Evolutionary conservation across 2,329 filamentous ascomycete species (phyloP).

Genomic region (Neonectria faginata): DNA sequence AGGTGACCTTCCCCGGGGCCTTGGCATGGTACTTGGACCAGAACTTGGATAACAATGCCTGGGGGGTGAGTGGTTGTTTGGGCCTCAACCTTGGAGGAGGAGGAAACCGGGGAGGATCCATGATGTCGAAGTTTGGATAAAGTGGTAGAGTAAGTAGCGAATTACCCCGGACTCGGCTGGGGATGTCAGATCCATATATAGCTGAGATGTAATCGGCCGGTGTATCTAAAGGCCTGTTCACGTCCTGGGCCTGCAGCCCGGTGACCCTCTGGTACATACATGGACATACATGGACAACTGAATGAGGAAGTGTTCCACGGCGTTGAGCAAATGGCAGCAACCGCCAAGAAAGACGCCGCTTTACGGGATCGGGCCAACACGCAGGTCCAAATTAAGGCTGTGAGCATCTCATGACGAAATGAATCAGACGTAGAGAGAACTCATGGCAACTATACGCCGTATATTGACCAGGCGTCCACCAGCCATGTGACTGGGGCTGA

Average conservation of each 20-base stretch:
- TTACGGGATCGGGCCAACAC: slow-evolving; percentile 2
- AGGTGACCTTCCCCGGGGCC: slow-evolving; percentile 57
- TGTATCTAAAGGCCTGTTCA: slow-evolving; percentile 6
- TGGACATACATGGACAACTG: background rate
- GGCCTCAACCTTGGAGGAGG: slow-evolving; percentile 31
- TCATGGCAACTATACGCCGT: slow-evolving; percentile 2
- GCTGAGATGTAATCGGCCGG: background rate
- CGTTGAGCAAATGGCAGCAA: background rate
- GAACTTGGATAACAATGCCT: slow-evolving; percentile 55
- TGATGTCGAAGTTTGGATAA: slow-evolving; percentile 9
- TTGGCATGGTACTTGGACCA: slow-evolving; percentile 57
- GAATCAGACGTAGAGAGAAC: background rate
- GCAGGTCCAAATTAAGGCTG: slow-evolving; percentile 15
- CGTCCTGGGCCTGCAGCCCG: background rate
- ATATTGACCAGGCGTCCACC: background rate
- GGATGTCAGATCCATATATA: background rate
- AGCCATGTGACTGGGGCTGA: slow-evolving; percentile 23
- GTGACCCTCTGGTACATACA: background rate
- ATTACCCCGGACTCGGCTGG: background rate
- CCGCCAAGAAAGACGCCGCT: slow-evolving; percentile 1
- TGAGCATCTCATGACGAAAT: slow-evolving; percentile 10
- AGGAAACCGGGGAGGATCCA: slow-evolving; percentile 28
- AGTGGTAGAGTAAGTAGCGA: background rate
- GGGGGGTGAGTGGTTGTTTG: slow-evolving; percentile 48
- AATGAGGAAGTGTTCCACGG: slow-evolving; percentile 6